Evolutionary conservation across 345 rosid genomes (phyloP).

Genomic region (Jatropha curcas): DNA sequence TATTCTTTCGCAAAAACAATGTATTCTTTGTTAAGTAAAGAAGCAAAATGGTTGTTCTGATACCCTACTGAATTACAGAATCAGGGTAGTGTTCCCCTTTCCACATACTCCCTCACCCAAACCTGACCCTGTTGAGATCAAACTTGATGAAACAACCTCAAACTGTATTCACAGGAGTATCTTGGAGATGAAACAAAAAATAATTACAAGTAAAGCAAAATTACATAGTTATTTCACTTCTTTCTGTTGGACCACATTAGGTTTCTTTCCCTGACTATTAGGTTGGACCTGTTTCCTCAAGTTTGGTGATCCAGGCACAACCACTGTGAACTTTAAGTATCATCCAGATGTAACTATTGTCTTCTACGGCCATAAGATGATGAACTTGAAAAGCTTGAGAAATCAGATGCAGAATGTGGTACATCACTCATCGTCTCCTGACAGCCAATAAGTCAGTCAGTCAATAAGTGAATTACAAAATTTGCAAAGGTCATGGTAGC

Average conservation of each 20-base stretch:
- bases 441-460: neutral
- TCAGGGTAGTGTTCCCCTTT: neutral
- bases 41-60: neutral
- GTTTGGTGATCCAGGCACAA: neutral
- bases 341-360: neutral
- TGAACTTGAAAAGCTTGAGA: slow-evolving; percentile 38
- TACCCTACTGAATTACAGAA: neutral
- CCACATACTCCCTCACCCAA: neutral
- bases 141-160: neutral
- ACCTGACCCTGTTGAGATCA: neutral
- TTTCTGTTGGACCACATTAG: neutral
- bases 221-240: neutral
- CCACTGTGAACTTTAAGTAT: neutral
- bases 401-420: slow-evolving; percentile 36
- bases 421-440: slow-evolving; percentile 47
- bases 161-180: neutral
- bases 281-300: neutral
- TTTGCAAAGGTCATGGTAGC: neutral
- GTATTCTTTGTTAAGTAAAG: neutral
- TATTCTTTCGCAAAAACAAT: neutral
- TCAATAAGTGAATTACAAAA: neutral
- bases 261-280: neutral
- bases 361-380: slow-evolving; percentile 30
- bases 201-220: neutral
- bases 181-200: neutral